These are phyloP conservation scores for Rubroboletus pulcherrimus DNA, from an alignment of 768 basidiomycete species.

Conservation along the genomic window DNA sequence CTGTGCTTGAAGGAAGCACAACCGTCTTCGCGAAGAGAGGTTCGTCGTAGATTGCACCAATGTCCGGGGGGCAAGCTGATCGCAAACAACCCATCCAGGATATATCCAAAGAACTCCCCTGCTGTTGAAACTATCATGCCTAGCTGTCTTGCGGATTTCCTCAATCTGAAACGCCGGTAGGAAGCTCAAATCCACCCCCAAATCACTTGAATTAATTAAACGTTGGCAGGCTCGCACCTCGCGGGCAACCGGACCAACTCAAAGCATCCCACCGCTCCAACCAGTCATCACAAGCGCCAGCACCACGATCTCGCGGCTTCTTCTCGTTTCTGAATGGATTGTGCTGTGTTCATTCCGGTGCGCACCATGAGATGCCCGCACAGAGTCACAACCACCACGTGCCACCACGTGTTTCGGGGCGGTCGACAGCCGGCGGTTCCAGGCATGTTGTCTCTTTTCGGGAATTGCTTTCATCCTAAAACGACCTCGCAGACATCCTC, in stretches of 20 bases:
- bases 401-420: background rate
- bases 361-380: background rate
- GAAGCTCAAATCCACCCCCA: background rate
- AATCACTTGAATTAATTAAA: background rate
- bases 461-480: background rate
- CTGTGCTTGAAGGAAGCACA: background rate
- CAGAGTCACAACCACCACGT: background rate
- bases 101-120: background rate
- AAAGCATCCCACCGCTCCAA: background rate
- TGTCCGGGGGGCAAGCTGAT: background rate
- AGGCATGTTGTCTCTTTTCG: background rate
- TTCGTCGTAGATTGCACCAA: background rate
- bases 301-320: background rate
- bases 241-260: background rate
- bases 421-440: background rate
- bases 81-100: background rate
- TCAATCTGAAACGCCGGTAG: background rate
- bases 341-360: background rate
- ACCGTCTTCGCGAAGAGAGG: background rate
- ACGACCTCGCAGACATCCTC: background rate
- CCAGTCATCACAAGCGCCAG: background rate
- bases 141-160: background rate
- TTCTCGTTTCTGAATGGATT: background rate
- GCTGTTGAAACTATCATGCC: background rate
- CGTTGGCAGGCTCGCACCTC: slow-evolving; percentile 1